These are phyloP conservation scores for Fagopyrum homotropicum DNA, from an alignment of 148 eudicot species.

Conservation along the genomic window DNA sequence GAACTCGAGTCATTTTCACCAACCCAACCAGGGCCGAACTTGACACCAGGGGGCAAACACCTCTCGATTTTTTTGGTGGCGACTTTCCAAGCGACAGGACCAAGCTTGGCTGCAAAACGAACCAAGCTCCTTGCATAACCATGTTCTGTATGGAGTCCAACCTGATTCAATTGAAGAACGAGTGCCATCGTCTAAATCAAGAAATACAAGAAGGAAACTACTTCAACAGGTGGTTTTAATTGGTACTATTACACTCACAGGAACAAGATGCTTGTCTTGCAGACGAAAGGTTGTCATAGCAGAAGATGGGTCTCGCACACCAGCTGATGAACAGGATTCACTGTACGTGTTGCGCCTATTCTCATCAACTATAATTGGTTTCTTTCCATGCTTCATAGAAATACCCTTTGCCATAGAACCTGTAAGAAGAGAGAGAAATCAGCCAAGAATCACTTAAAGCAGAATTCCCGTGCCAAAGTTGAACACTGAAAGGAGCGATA, in stretches of 20 bases:
- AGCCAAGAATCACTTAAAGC: neutral
- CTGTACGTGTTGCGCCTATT: constrained; percentile 69
- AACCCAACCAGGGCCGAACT: constrained; percentile 86
- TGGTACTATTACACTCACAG: constrained; percentile 38
- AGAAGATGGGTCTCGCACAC: constrained; percentile 36
- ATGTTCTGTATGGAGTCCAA: constrained; percentile 61
- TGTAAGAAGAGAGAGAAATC: constrained; percentile 16
- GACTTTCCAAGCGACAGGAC: constrained; percentile 79
- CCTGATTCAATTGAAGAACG: constrained; percentile 31
- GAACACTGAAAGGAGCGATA: neutral
- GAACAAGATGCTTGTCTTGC: constrained; percentile 46
- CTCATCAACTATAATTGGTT: constrained; percentile 52
- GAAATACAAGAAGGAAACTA: neutral
- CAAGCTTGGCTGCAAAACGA: constrained; percentile 74
- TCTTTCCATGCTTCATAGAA: constrained; percentile 59
- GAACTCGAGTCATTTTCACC: constrained; percentile 46
- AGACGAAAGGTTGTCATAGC: constrained; percentile 35
- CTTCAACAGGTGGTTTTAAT: neutral
- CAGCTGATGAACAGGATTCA: constrained; percentile 32
- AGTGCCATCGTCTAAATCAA: neutral
- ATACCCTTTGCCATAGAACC: constrained; percentile 55
- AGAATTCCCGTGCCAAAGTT: neutral
- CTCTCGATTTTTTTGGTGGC: constrained; percentile 59
- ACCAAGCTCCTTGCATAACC: constrained; percentile 89
- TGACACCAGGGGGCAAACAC: constrained; percentile 50